A percentile compares a stretch with the other conserved stretches of the same genome.
phyloP scores from a whole-genome alignment of 495 filamentous ascomycete species.

The Penicillium nucicola region DNA sequence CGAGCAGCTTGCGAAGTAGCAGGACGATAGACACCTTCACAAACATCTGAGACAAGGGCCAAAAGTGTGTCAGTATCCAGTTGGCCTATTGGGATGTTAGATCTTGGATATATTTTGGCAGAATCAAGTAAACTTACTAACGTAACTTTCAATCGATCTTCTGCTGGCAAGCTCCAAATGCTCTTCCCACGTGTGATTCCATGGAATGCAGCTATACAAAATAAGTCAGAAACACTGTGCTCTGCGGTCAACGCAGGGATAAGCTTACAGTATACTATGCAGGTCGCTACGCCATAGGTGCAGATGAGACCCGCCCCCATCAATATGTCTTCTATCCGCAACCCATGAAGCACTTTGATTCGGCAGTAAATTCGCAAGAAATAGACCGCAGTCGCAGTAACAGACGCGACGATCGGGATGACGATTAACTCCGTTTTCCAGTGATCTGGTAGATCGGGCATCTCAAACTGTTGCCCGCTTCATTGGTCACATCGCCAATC shows the following conservation, averaged over 20 bases:
- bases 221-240: no score
- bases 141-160: conserved; percentile 1
- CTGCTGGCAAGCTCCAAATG: conserved; percentile 3
- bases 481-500: no score
- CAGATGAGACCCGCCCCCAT: conserved; percentile 18
- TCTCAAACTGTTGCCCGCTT: no score
- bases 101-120: neutral
- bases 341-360: neutral
- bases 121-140: conserved; percentile 4
- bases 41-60: conserved; percentile 22
- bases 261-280: conserved; percentile 16
- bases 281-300: conserved; percentile 17
- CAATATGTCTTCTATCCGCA: conserved; percentile 15
- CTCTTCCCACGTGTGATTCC: neutral
- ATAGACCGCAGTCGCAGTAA: conserved; percentile 16
- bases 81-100: conserved; percentile 7
- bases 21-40: conserved; percentile 38
- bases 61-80: conserved; percentile 27
- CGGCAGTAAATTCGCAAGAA: conserved; percentile 17
- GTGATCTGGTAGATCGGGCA: neutral
- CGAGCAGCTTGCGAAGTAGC: conserved; percentile 25
- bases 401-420: conserved; percentile 12
- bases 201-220: conserved; percentile 6
- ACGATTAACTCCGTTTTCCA: conserved; percentile 15
- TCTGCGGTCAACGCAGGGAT: no score